A percentile compares a stretch with the other conserved stretches of the same genome.
Evolutionary conservation across 2,329 filamentous ascomycete species (phyloP).

Genomic region (Beauveria sp.): DNA sequence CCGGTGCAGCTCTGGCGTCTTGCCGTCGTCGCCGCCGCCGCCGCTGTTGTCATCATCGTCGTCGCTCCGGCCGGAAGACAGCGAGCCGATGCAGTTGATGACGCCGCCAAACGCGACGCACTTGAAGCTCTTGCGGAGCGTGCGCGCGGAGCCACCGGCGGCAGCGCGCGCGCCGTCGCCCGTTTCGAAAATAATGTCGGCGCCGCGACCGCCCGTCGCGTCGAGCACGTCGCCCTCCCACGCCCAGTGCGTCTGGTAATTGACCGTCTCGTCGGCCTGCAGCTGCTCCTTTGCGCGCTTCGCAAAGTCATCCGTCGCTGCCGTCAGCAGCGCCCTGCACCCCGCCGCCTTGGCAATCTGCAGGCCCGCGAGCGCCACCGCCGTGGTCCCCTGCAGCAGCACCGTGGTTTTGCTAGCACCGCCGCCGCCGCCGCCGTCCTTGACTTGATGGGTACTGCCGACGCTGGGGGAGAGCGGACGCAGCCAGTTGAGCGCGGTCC

Average conservation of each 20-base stretch:
- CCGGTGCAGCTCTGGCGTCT: constrained; percentile 29
- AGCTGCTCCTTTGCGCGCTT: constrained; percentile 34
- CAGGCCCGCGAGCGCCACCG: constrained; percentile 42
- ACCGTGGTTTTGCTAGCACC: constrained; percentile 31
- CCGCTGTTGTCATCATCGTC: constrained; percentile 25
- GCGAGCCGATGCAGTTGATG: constrained; percentile 44
- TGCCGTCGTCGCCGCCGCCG: constrained; percentile 10
- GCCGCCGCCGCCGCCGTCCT: constrained; percentile 23
- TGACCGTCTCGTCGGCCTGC: constrained; percentile 45
- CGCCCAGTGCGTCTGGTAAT: constrained; percentile 43
- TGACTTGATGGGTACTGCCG: constrained; percentile 13
- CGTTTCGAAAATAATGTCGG: constrained; percentile 48
- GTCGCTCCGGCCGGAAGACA: constrained; percentile 44
- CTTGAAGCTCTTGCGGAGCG: constrained; percentile 43
- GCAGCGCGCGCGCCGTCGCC: constrained; percentile 35
- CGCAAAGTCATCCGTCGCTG: constrained; percentile 45
- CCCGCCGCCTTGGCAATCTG: constrained; percentile 47
- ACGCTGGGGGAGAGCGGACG: constrained; percentile 39
- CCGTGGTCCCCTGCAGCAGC: constrained; percentile 47
- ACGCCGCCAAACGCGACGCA: constrained; percentile 47
- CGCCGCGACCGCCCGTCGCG: constrained; percentile 37
- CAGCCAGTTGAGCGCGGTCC: constrained; percentile 58
- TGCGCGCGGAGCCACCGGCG: constrained; percentile 23
- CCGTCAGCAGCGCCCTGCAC: constrained; percentile 44
- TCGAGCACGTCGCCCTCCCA: constrained; percentile 43